phyloP scores from a whole-genome alignment of 306 rosid species.

The Alnus rubra region DNA sequence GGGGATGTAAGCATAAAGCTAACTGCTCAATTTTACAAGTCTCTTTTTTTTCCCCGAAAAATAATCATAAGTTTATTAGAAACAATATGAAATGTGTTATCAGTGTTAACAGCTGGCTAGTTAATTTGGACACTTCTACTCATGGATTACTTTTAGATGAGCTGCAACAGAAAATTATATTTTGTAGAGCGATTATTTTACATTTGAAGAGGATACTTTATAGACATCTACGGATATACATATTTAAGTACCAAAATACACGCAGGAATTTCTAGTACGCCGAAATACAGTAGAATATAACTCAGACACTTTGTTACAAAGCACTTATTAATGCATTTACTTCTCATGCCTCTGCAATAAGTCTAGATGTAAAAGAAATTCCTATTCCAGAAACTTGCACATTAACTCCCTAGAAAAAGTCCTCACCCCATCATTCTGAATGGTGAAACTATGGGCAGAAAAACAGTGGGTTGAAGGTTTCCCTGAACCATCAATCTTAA shows the following conservation, averaged over 20 bases:
- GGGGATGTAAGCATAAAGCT: background rate
- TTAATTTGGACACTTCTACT: background rate
- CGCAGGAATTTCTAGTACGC: background rate
- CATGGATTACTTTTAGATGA: background rate
- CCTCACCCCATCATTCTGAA: background rate
- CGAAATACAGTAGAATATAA: background rate
- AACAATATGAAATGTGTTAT: background rate
- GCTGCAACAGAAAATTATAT: background rate
- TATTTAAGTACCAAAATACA: background rate
- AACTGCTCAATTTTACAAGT: background rate
- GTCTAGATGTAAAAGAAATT: background rate
- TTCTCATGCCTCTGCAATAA: background rate
- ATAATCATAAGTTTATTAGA: too few species aligned
- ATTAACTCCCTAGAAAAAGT: background rate
- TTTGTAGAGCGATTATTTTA: too few species aligned
- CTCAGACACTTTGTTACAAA: background rate
- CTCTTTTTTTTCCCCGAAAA: too few species aligned
- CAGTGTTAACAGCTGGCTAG: background rate
- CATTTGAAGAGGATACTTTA: too few species aligned
- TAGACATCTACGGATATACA: background rate
- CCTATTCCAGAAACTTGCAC: background rate
- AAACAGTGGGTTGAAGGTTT: background rate
- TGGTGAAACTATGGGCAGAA: background rate
- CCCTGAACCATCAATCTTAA: background rate
- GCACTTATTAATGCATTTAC: background rate